Evolutionary conservation across 1,139 yeast genomes (phyloP).

Genomic region (Blastobotrys apis): DNA sequence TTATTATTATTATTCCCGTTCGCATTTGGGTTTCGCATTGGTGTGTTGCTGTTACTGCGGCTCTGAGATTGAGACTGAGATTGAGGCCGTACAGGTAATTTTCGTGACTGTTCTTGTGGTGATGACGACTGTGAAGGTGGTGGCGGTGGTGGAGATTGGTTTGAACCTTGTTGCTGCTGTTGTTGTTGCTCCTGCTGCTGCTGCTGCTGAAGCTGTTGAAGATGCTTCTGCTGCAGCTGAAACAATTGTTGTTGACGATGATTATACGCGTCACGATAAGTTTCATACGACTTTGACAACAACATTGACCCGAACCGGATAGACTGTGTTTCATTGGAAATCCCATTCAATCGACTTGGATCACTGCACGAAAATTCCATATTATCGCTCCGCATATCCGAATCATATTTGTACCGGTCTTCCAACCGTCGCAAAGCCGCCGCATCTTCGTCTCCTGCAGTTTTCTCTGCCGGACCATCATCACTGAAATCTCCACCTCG

Average conservation of each 20-base stretch:
- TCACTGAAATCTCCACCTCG: conserved; percentile 9
- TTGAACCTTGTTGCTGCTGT: conserved; percentile 26
- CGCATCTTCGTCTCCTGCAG: conserved; percentile 11
- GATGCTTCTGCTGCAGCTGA: conserved; percentile 26
- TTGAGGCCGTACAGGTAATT: background rate
- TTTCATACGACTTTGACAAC: conserved; percentile 75
- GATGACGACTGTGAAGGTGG: background rate
- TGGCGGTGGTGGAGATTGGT: too few species aligned
- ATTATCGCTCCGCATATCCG: conserved; percentile 51
- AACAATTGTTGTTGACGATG: conserved; percentile 29
- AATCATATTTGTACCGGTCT: conserved; percentile 75
- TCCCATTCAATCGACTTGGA: conserved; percentile 70
- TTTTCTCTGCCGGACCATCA: conserved; percentile 6
- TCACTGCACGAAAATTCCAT: conserved; percentile 54
- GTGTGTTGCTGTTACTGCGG: conserved; percentile 1
- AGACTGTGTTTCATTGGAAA: conserved; percentile 81
- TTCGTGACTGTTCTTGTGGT: background rate
- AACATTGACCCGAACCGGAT: conserved; percentile 91
- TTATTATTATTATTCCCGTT: background rate
- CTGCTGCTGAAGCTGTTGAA: conserved; percentile 18
- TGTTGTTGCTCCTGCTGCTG: conserved; percentile 20
- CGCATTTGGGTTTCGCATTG: background rate
- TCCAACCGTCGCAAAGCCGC: conserved; percentile 46
- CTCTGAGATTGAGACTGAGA: too few species aligned
- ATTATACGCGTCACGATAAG: conserved; percentile 50